Evolutionary conservation across 108 stramenopile genomes (phyloP).

Genomic region (Nitzschia palea): DNA sequence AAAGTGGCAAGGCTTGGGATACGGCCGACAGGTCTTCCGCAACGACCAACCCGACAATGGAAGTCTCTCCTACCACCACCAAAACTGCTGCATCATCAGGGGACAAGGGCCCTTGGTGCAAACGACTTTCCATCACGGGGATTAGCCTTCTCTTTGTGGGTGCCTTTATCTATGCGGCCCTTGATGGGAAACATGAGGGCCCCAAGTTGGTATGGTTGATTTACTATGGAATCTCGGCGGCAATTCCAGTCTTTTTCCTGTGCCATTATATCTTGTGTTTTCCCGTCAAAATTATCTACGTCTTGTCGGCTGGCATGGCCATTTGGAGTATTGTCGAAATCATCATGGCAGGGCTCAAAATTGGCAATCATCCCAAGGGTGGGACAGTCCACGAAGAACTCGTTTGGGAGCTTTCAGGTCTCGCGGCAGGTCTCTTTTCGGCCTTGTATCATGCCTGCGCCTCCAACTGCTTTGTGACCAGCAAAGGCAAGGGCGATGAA

Average conservation of each 20-base stretch:
- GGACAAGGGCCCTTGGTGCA: not conserved
- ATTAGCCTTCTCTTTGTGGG: constrained; percentile 11
- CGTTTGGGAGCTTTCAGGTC: constrained; percentile 25
- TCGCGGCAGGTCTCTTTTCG: constrained; percentile 9
- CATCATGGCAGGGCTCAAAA: constrained; percentile 21
- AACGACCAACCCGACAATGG: not conserved
- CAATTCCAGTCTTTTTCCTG: constrained; percentile 27
- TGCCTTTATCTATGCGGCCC: constrained; percentile 17
- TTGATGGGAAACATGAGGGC: constrained; percentile 6
- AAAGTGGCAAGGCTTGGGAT: constrained; percentile 6
- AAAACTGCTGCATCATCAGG: not conserved
- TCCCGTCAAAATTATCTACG: constrained; percentile 22
- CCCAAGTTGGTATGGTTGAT: constrained; percentile 15
- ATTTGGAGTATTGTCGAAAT: constrained; percentile 32
- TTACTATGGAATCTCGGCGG: constrained; percentile 21
- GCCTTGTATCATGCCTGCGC: constrained; percentile 28
- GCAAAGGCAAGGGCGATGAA: constrained; percentile 8
- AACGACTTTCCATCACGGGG: not conserved
- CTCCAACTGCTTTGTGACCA: constrained; percentile 14
- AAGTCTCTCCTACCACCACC: not conserved
- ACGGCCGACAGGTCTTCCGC: not conserved
- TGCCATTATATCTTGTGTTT: constrained; percentile 27
- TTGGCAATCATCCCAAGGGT: constrained; percentile 1
- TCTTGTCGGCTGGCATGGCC: constrained; percentile 11
- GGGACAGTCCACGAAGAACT: constrained; percentile 16